Base-by-base conservation (phyloP, 345 rosid genomes). In the Mercurialis annua region DNA sequence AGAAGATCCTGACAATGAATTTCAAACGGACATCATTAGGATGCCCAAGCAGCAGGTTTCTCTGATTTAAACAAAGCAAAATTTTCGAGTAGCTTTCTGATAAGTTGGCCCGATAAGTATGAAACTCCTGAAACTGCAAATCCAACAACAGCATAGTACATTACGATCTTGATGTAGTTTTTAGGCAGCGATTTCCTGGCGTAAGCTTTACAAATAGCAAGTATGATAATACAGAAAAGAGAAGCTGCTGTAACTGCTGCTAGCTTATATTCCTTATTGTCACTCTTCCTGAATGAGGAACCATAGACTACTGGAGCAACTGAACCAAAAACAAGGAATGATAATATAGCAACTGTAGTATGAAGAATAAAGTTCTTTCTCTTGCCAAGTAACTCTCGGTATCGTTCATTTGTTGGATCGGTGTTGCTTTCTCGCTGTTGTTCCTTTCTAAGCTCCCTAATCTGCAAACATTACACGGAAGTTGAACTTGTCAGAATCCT, bases 121-220 rank as follows among this genome's bases (percentile, higher is more conserved):
- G 72, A 59, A 69, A 69, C 55, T 4, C 65, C 60, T 36, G 72
- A 50, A 69, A 24, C 52, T 50, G 14, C 7, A 26, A 51, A 1
- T 47, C 42, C 72, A 49, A 14, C 10, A n/a, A 38, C 40, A 7
- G 53, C 20, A 26, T 60, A 69, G 0, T 38, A 0, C 51, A 50
- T 5, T 9, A 69, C 14, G 11, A 40, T 68, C 49, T 11, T 50
- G 6, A 69, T 14, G 51, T 59, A 18, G 16, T 50, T n/a, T n/a
- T 49, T 27, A 17, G 66, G 23, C 10, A 66, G 52, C 38, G n/a
- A n/a, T n/a, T 38, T 40, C 51, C n/a, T 10, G 62, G 51, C 48
- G 31, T 60, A 62, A 65, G 71, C 67, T 62, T 72, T 72, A 23
- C 62, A 70, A 1, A 72, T 50, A 48, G 71, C 76, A 15, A 72